Base-by-base conservation (phyloP, 2,329 filamentous ascomycete species). In the Cytospora mali region DNA sequence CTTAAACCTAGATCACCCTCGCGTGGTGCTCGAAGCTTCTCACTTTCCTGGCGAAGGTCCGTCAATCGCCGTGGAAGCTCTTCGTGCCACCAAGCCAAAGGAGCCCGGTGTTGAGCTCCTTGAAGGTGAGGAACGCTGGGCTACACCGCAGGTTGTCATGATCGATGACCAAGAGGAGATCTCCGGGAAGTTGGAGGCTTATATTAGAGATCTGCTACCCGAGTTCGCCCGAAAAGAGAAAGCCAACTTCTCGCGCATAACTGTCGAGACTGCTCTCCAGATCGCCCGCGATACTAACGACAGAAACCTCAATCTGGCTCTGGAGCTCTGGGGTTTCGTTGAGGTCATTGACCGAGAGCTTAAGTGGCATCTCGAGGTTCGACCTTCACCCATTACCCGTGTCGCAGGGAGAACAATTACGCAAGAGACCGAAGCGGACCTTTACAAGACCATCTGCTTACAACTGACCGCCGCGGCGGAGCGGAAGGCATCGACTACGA, bases 381-480 rank as follows among this genome's bases (percentile, higher is more conserved):
- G 80, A 66, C 77, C 78, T 6, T 75, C 76, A 14, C 73, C 74
- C 0, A 72, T 78, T 16, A 76, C 56, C 9, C 53, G 74, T 6
- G 73, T 77, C 35, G 73, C 78, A 21, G 75, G 76, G 16, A 75
- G 78, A 18, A 76, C 75, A 67, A 82, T 87, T 62, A 81, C 80
- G 46, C 83, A 85, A 57, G 80, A 81, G 46, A 79, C 79, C 9
- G 80, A 85, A 49, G 79, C 80, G 39, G 83, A 86, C 62, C 80
- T 82, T 4, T 88, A 86, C 70, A 84, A 81, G 46, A 85, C 85
- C 64, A 83, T 89, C 61, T 84, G 82, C 68, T 81, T 86, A 72
- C 87, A 89, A 72, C 79, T 89, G 51, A 86, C 85, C 55, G 86
- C 86, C 1, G 86, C 84, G 0, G 84, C 85, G 1, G 87, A 89